Percentiles rank a stretch among this genome's conserved stretches.
Evolutionary conservation across 73 alveolate species (phyloP).

Genomic region (Uronychia setigera): DNA sequence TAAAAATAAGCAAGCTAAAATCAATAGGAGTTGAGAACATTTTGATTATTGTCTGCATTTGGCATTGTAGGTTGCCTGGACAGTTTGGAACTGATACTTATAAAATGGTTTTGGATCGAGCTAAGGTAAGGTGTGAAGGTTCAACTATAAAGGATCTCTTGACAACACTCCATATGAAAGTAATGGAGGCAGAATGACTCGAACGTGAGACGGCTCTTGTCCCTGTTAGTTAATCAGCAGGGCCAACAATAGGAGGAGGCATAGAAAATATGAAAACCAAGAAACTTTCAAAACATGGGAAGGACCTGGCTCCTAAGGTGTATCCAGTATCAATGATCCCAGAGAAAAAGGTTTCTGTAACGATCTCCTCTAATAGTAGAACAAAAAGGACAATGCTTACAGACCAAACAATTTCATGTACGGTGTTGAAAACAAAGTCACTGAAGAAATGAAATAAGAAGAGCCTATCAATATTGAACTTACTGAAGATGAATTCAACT

Average conservation of each 20-base stretch:
- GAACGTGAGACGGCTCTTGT: background rate
- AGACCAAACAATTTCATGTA: conserved; percentile 60
- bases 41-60: conserved; percentile 57
- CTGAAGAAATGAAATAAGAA: conserved; percentile 31
- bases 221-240: conserved; percentile 6
- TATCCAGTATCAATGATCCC: conserved; percentile 56
- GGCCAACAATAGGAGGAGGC: background rate
- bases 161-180: conserved; percentile 53
- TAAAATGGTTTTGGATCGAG: conserved; percentile 52
- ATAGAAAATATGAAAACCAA: background rate
- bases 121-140: background rate
- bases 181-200: conserved; percentile 62
- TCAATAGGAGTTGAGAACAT: conserved; percentile 59
- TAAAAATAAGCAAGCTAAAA: no score
- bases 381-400: conserved; percentile 31
- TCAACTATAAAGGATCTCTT: conserved; percentile 38
- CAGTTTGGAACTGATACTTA: conserved; percentile 52
- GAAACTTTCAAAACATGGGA: background rate
- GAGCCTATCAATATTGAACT: conserved; percentile 47
- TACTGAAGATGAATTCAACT: conserved; percentile 68
- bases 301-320: conserved; percentile 51
- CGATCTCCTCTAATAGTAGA: background rate
- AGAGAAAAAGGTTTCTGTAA: conserved; percentile 26
- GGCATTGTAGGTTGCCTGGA: conserved; percentile 65
- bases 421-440: conserved; percentile 2